These are phyloP conservation scores for Podospora fimiseda DNA, from an alignment of 495 filamentous ascomycete species.

Conservation along the genomic window DNA sequence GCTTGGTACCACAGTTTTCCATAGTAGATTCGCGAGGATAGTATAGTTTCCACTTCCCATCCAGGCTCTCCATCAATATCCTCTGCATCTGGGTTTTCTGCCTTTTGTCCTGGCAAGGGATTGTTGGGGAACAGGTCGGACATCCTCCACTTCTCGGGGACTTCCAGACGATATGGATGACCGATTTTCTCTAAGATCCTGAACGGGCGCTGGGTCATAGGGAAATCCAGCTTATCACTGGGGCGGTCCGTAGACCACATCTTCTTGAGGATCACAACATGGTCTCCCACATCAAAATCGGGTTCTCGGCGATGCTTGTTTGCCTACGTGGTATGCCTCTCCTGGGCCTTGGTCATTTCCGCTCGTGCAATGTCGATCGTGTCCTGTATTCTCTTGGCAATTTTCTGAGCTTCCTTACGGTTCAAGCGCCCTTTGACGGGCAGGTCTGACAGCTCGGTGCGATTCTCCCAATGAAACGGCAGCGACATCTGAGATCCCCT, in stretches of 20 bases:
- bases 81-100: constrained; percentile 7
- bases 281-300: constrained; percentile 10
- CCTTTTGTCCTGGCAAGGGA: constrained; percentile 8
- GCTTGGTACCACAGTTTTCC: constrained; percentile 8
- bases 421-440: background rate
- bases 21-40: constrained; percentile 1
- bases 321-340: background rate
- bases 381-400: background rate
- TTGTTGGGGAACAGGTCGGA: constrained; percentile 8
- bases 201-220: constrained; percentile 3
- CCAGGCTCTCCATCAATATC: background rate
- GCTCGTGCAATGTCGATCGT: background rate
- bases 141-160: background rate
- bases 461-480: constrained; percentile 4
- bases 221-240: constrained; percentile 9
- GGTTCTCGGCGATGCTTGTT: constrained; percentile 9
- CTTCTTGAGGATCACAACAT: constrained; percentile 10
- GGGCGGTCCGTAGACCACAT: background rate
- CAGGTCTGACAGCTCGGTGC: background rate
- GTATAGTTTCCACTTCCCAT: constrained; percentile 6
- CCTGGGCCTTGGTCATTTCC: background rate
- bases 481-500: constrained; percentile 1
- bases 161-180: constrained; percentile 5
- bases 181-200: background rate
- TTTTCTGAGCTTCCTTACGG: background rate